These are phyloP conservation scores for Reutealis trisperma DNA, from an alignment of 345 rosid species.

Conservation along the genomic window DNA sequence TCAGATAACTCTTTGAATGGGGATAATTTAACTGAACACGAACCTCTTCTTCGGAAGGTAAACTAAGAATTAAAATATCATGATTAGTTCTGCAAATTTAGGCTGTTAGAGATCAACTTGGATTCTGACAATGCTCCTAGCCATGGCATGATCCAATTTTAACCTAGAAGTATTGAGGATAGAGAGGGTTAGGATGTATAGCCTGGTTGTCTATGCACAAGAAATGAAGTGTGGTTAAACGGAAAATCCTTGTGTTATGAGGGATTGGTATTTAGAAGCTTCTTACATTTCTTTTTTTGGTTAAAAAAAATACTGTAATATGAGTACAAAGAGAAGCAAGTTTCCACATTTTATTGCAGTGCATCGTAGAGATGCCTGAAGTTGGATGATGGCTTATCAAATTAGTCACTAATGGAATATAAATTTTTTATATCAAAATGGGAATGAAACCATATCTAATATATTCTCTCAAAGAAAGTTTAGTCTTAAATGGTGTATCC, in stretches of 20 bases:
- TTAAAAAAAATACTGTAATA: background rate
- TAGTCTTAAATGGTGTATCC: background rate
- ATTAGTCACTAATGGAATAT: background rate
- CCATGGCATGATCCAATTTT: background rate
- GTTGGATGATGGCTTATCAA: background rate
- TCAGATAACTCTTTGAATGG: constrained; percentile 41
- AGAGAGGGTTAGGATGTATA: background rate
- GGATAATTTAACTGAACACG: constrained; percentile 24
- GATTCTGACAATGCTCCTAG: background rate
- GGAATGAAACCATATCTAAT: background rate
- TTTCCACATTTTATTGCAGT: background rate
- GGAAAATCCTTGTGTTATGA: background rate
- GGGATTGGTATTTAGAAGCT: background rate
- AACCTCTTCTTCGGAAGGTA: constrained; percentile 73
- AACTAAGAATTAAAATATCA: constrained; percentile 10
- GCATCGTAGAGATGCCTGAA: background rate
- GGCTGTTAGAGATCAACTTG: background rate
- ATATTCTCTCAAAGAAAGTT: background rate
- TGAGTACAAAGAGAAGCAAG: background rate
- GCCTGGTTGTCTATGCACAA: background rate
- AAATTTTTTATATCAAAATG: background rate
- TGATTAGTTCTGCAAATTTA: constrained; percentile 4
- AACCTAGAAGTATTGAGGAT: background rate
- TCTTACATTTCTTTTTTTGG: background rate
- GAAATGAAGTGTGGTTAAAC: background rate